These are phyloP conservation scores for Sechiopsis laciniata DNA, from an alignment of 306 rosid genomes.

Conservation along the genomic window DNA sequence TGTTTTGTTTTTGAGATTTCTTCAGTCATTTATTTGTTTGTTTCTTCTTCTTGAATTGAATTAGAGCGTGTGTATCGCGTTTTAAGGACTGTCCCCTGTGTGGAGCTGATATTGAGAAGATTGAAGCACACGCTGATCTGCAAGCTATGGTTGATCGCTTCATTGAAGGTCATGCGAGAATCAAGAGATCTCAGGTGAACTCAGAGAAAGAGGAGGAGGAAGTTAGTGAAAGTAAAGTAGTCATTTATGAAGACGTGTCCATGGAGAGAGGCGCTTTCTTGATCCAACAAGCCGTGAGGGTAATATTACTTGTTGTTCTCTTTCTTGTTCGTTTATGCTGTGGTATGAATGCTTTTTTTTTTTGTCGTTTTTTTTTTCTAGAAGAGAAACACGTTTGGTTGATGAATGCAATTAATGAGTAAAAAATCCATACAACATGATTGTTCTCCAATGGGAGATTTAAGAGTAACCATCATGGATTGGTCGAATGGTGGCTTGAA, in stretches of 20 bases:
- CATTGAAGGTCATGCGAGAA: slow-evolving; percentile 97
- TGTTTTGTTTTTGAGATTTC: background rate
- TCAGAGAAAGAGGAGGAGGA: slow-evolving; percentile 37
- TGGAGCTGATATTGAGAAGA: slow-evolving; percentile 82
- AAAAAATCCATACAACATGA: too few species aligned
- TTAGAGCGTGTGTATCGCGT: slow-evolving; percentile 69
- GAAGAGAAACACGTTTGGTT: too few species aligned
- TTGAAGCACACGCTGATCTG: slow-evolving; percentile 63
- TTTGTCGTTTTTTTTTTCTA: too few species aligned
- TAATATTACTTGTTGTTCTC: slow-evolving; percentile 25
- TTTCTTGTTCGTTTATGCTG: background rate
- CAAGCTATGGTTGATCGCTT: slow-evolving; percentile 79
- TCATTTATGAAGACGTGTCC: slow-evolving; percentile 85
- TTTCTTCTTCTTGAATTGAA: slow-evolving; percentile 14
- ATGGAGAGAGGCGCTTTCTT: slow-evolving; percentile 95
- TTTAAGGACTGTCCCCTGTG: slow-evolving; percentile 87
- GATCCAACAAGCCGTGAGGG: slow-evolving; percentile 99
- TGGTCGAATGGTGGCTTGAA: too few species aligned
- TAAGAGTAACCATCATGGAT: too few species aligned
- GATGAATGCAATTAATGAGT: too few species aligned
- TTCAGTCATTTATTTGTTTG: background rate
- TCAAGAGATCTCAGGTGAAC: slow-evolving; percentile 55
- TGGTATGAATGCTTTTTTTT: background rate
- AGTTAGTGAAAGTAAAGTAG: slow-evolving; percentile 46
- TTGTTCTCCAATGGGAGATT: too few species aligned